These are phyloP conservation scores for Tricholoma saponaceum DNA, from an alignment of 768 basidiomycete genomes.

Conservation along the genomic window DNA sequence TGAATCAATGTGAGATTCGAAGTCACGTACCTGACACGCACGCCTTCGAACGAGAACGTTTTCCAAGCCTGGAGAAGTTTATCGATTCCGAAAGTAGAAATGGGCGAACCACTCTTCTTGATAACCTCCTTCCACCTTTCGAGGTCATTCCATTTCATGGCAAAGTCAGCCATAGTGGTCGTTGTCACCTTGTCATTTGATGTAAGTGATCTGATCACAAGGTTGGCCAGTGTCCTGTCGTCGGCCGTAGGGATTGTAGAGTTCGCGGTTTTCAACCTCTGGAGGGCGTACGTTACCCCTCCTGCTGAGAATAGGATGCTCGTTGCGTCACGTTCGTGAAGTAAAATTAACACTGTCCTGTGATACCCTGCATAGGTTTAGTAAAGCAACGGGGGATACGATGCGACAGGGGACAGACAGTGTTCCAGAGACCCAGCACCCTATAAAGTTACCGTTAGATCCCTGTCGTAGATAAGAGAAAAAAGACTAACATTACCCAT, in stretches of 20 bases:
- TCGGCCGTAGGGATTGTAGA: not conserved
- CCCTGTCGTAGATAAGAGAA: not conserved
- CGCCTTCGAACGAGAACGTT: conserved; percentile 19
- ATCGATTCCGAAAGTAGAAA: conserved; percentile 9
- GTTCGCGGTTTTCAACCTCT: not conserved
- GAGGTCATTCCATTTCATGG: conserved; percentile 24
- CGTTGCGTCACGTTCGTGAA: conserved; percentile 5
- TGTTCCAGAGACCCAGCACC: conserved; percentile 24
- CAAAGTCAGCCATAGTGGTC: conserved; percentile 14
- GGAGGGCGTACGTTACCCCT: conserved; percentile 21
- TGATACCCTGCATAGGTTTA: conserved; percentile 6
- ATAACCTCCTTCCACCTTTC: conserved; percentile 23
- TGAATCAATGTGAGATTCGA: not conserved
- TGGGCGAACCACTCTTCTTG: conserved; percentile 10
- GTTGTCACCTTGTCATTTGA: conserved; percentile 10
- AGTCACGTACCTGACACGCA: conserved; percentile 17
- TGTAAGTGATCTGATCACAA: conserved; percentile 11
- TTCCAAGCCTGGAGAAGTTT: conserved; percentile 17
- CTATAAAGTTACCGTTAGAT: conserved; percentile 11
- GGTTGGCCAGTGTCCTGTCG: not conserved
- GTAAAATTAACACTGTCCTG: conserved; percentile 7
- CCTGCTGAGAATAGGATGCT: conserved; percentile 11
- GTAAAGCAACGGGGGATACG: not conserved
- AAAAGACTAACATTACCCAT: conserved; percentile 32
- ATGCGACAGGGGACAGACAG: conserved; percentile 16